A percentile compares a stretch with the other conserved stretches of the same genome.
Evolutionary conservation across 2,329 filamentous ascomycete genomes (phyloP).

Genomic region (Talaromyces verruculosus): DNA sequence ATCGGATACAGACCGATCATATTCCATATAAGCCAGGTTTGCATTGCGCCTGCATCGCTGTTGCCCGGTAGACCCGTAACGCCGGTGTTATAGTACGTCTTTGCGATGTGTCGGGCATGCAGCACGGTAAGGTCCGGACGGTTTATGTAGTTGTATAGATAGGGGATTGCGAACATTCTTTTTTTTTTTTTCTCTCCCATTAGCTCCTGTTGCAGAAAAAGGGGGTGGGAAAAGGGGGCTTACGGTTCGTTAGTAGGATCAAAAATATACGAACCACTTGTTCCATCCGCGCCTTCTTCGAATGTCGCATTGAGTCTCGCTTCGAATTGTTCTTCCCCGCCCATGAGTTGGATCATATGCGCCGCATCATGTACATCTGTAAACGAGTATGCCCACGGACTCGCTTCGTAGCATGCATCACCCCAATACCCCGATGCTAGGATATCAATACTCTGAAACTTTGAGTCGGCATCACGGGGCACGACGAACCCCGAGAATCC

Average conservation of each 20-base stretch:
- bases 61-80: conserved; percentile 61
- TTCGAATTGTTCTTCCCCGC: conserved; percentile 47
- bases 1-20: conserved; percentile 64
- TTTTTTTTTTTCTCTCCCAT: background rate
- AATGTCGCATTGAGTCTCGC: conserved; percentile 62
- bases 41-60: conserved; percentile 66
- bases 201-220: background rate
- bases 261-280: conserved; percentile 49
- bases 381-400: conserved; percentile 72
- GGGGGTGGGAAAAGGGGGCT: conserved; percentile 29
- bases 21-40: conserved; percentile 59
- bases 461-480: conserved; percentile 61
- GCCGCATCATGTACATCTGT: conserved; percentile 67
- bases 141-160: conserved; percentile 65
- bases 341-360: conserved; percentile 54
- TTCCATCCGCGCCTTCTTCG: conserved; percentile 26
- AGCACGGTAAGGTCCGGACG: conserved; percentile 50
- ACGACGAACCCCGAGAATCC: conserved; percentile 70
- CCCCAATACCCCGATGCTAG: conserved; percentile 64
- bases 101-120: conserved; percentile 61
- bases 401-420: conserved; percentile 70
- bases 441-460: conserved; percentile 66
- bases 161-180: conserved; percentile 47
- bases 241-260: conserved; percentile 68
- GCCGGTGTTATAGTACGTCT: conserved; percentile 56